Evolutionary conservation across 805 yeast genomes (phyloP).

Genomic region (Komagataella phaffii): DNA sequence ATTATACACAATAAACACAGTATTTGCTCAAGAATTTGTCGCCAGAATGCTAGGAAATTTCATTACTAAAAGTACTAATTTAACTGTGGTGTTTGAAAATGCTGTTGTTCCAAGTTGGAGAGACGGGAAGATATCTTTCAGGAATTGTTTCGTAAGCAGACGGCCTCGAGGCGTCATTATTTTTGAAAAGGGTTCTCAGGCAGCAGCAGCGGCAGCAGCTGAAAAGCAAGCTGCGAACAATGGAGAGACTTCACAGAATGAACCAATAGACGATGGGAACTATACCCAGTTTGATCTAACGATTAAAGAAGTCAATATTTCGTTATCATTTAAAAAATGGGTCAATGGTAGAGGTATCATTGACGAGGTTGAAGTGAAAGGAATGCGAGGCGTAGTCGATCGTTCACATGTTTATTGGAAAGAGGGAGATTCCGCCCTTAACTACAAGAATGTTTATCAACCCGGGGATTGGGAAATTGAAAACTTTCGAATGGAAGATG

Average conservation of each 20-base stretch:
- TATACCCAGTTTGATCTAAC: conserved; percentile 92
- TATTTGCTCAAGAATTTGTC: conserved; percentile 78
- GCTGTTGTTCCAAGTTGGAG: conserved; percentile 94
- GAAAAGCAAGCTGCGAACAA: conserved; percentile 4
- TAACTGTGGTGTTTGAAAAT: conserved; percentile 78
- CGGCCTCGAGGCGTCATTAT: conserved; percentile 45
- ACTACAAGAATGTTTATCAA: conserved; percentile 50
- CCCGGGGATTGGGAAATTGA: conserved; percentile 94
- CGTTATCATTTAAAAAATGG: conserved; percentile 78
- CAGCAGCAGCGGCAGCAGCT: conserved; percentile 53
- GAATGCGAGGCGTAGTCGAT: conserved; percentile 87
- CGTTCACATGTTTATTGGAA: conserved; percentile 80
- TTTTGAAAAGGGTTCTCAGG: conserved; percentile 62
- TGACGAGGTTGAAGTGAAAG: conserved; percentile 66
- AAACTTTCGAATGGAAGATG: conserved; percentile 71
- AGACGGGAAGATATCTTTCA: conserved; percentile 72
- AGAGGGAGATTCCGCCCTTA: conserved; percentile 69
- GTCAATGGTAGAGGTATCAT: conserved; percentile 80
- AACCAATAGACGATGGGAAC: conserved; percentile 66
- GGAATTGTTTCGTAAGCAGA: conserved; percentile 74
- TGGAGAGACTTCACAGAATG: conserved; percentile 12
- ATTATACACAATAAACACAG: conserved; percentile 66
- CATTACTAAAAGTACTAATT: conserved; percentile 69
- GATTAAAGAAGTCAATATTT: conserved; percentile 70
- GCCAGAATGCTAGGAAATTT: conserved; percentile 74